phyloP scores from a whole-genome alignment of 352 stramenopile species.

The Phytopythium kandeliae region DNA sequence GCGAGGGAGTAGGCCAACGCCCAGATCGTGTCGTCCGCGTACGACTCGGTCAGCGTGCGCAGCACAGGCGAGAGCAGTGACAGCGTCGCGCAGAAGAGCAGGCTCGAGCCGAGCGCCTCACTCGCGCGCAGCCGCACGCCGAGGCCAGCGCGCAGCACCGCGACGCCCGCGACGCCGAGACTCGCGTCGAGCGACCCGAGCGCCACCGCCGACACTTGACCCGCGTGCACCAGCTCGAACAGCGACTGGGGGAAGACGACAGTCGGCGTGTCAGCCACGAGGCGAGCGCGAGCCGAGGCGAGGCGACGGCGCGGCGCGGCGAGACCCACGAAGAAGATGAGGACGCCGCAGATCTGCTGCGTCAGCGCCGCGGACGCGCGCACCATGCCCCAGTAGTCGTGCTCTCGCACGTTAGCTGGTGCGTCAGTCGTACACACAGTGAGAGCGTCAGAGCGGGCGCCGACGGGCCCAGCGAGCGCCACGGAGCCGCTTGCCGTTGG shows the following conservation, averaged over 20 bases:
- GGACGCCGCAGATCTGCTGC: conserved; percentile 84
- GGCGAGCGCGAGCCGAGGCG: no score
- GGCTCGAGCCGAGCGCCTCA: conserved; percentile 56
- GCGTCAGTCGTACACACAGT: background rate
- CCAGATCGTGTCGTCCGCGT: conserved; percentile 91
- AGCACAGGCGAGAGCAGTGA: conserved; percentile 88
- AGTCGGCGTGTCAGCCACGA: background rate
- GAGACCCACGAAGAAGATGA: conserved; percentile 83
- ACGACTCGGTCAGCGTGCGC: conserved; percentile 87
- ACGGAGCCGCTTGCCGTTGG: conserved; percentile 67
- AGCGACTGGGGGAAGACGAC: conserved; percentile 31
- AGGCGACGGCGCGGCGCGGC: no score
- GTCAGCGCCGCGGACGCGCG: conserved; percentile 78
- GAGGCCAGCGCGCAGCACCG: conserved; percentile 41
- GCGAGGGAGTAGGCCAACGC: conserved; percentile 71
- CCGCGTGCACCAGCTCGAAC: conserved; percentile 66
- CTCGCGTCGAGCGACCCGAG: conserved; percentile 55
- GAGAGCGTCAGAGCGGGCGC: background rate
- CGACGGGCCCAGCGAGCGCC: background rate
- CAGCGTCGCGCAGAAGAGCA: conserved; percentile 80
- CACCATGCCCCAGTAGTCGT: conserved; percentile 85
- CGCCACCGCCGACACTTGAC: conserved; percentile 41
- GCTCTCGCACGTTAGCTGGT: conserved; percentile 72
- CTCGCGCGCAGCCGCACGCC: conserved; percentile 27
- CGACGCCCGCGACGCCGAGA: conserved; percentile 47